Evolutionary conservation across 176 grass and related monocot genomes (phyloP), one percentile per base, ranked within the genome.

Genomic region (Cenchrus fungigraminus): DNA sequence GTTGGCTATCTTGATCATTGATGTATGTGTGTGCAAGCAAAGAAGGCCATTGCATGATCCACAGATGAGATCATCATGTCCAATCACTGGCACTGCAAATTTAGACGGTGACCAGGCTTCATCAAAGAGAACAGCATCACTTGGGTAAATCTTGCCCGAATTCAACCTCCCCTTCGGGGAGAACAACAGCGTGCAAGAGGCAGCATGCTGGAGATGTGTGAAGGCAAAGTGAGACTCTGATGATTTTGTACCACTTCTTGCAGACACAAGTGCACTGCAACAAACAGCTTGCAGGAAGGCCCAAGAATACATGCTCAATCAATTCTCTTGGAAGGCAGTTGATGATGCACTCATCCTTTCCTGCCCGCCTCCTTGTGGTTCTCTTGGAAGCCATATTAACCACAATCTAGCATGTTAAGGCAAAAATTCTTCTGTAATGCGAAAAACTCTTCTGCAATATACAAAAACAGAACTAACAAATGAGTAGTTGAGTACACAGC

Each of bases 31-130:
- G 85, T 74, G 28, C 2, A 87, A 67, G 69, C 85, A 68, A 81
- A 87, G 37, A 34, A 87, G 78, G 2, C 70, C 85, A 81, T 87
- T 87, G 59, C 69, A 81, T 4, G 85, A 81, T 56, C 68, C 85
- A 14, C 31, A 81, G 1, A 87, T 25, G 34, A 74, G 14, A 37
- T 87, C 70, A 58, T 81, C 85, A 32, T 60, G 85, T 6, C 69
- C 78, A 67, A 87, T 87, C 58, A 79, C 57, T 49, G 70, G 78
- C 12, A 73, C 32, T 12, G 37, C 60, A 10, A 16, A 76, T 66
- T 32, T 74, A 25, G 70, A 87, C 1, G 25, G 69, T 47, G 85
- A 87, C 22, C 10, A 75, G 59, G 31, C 50, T 75, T 87, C 40
- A 7, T 87, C 85, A 40, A 87, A 17, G 10, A 74, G 34, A 19